Percentiles rank a stretch among this genome's conserved stretches.
Conservation (phyloP, 225 moss, liverwort and hornwort genomes). For the Sphagnum contortum region DNA sequence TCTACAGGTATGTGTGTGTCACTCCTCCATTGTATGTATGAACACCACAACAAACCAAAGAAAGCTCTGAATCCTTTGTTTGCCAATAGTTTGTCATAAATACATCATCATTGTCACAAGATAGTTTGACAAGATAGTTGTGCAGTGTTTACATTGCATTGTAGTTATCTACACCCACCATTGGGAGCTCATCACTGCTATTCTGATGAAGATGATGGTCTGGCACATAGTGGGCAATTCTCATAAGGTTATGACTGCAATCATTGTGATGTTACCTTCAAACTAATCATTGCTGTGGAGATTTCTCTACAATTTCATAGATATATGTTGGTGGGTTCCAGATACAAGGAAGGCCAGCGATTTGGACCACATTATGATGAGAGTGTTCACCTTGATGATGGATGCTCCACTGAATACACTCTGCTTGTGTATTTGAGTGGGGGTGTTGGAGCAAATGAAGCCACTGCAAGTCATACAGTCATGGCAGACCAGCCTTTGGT, state of each 20-base stretch:
- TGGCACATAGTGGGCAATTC: no score
- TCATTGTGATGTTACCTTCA: no score
- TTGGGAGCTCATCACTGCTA: no score
- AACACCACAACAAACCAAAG: background rate
- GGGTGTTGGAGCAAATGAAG: constrained; percentile 7
- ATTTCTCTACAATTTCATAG: no score
- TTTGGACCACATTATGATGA: constrained; percentile 84
- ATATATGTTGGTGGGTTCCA: constrained; percentile 1
- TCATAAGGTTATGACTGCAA: no score
- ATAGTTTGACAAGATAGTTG: no score
- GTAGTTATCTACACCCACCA: no score
- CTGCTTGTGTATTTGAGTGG: constrained; percentile 70
- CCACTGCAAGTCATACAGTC: constrained; percentile 2
- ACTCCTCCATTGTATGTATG: background rate
- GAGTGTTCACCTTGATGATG: constrained; percentile 54
- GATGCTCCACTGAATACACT: constrained; percentile 57
- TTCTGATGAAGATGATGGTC: no score
- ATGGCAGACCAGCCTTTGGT: constrained; percentile 9
- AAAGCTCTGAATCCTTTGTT: background rate
- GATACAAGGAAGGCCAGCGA: constrained; percentile 48
- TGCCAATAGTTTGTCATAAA: no score
- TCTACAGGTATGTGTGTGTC: constrained; percentile 29
- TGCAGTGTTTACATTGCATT: no score
- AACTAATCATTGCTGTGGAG: no score
- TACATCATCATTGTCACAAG: no score